Evolutionary conservation across 306 rosid species (phyloP), one percentile per base, ranked within the genome.

Genomic region (Rosa rugosa): DNA sequence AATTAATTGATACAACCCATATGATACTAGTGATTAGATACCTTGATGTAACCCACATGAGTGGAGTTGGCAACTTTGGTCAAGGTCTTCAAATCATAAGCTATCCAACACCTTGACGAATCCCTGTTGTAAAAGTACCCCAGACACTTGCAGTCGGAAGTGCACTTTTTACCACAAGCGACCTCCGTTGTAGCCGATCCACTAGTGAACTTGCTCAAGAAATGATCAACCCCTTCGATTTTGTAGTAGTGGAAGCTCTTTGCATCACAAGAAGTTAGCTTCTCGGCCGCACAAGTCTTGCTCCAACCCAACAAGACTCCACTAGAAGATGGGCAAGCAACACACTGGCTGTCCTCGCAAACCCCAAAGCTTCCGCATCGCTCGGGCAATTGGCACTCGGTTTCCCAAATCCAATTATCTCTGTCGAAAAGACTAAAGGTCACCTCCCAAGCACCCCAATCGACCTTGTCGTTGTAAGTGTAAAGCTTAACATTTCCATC

Each of bases 281-380:
- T 34, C 80, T 87, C 71, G 4, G 88, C 22, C 42, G 42, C 83
- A 69, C 93, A 92, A 2, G 69, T 85, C 22, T 82, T 78, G 71
- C 91, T 89, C 96, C 92, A 92, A 14, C 93, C 95, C 47, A 87
- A 6, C 42, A 87, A 3, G 1, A 86, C 6, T 41, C 92, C 93
- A 60, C 71, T 86, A 36, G 84, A 70, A 69, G 80, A 82, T 0
- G 92, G 97, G 50, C 95, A 90, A 36, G 79, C 97, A 65, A 90
- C 91, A 71, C 93, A 92, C 18, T 92, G 91, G 75, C 81, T 85
- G 4, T 87, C 84, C 77, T 87, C 89, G 71, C 90, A 92, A 1
- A 87, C 57, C 36, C 97, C 91, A 56, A 83, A 79, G 3, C 38
- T 76, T 8, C 88, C 91, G 76, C 94, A 89, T 34, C 84, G 73